phyloP scores from a whole-genome alignment of 192 early-diverging fungal genomes.

The Backusella luteola region DNA sequence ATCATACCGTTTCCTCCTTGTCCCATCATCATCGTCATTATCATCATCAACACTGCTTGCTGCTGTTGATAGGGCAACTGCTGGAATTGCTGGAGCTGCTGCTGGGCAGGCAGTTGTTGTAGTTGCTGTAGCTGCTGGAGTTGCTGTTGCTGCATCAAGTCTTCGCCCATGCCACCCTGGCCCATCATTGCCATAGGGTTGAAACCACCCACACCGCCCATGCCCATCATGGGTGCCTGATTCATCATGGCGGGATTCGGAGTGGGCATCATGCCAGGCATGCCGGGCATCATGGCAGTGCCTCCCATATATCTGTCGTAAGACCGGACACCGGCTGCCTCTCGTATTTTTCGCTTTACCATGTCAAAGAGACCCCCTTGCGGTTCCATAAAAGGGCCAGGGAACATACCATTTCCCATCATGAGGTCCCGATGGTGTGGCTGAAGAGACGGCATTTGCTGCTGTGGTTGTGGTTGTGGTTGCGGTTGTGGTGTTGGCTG shows the following conservation, averaged over 20 bases:
- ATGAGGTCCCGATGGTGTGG: not conserved
- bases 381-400: not conserved
- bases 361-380: slow-evolving; percentile 1
- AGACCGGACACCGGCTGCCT: not conserved
- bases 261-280: not conserved
- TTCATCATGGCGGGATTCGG: slow-evolving; percentile 7
- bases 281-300: not conserved
- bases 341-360: not conserved
- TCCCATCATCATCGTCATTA: slow-evolving; percentile 1
- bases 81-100: not conserved
- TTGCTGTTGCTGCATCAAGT: not conserved
- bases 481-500: not conserved
- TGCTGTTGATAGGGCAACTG: not conserved
- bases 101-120: not conserved
- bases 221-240: not conserved
- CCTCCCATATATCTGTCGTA: not conserved
- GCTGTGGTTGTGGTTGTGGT: not conserved
- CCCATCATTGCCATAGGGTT: not conserved
- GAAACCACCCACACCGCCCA: not conserved
- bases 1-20: not conserved
- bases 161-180: not conserved
- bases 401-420: not conserved
- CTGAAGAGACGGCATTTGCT: not conserved
- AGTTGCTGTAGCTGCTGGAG: not conserved
- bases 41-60: not conserved